phyloP scores from a whole-genome alignment of 192 early-diverging fungal genomes.

The Coemansia erecta region DNA sequence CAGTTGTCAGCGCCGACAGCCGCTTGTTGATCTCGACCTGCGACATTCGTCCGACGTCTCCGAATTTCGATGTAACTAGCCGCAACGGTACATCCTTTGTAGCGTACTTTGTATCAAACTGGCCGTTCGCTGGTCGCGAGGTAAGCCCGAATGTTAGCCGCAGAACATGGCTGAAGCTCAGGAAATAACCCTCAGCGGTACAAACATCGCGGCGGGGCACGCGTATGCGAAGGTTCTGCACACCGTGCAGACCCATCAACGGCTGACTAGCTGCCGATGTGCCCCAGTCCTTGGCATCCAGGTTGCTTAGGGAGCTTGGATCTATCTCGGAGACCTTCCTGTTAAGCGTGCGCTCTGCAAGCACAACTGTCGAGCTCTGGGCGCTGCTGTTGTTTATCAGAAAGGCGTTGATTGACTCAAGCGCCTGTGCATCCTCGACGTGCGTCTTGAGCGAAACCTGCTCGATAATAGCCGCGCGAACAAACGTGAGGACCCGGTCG shows the following conservation, averaged over 20 bases:
- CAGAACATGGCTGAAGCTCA: slow-evolving; percentile 42
- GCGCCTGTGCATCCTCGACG: slow-evolving; percentile 24
- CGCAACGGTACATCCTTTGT: slow-evolving; percentile 51
- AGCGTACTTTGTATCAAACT: slow-evolving; percentile 39
- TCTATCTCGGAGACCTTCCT: slow-evolving; percentile 48
- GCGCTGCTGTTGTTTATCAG: slow-evolving; percentile 11
- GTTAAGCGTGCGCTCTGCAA: slow-evolving; percentile 53
- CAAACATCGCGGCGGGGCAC: slow-evolving; percentile 50
- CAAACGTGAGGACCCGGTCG: slow-evolving; percentile 50
- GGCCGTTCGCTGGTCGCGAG: slow-evolving; percentile 22
- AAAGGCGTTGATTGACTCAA: slow-evolving; percentile 33
- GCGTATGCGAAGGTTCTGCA: slow-evolving; percentile 49
- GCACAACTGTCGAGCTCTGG: slow-evolving; percentile 27
- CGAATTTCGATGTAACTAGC: slow-evolving; percentile 51
- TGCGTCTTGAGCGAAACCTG: slow-evolving; percentile 48
- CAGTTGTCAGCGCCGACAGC: slow-evolving; percentile 42
- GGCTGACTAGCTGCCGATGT: slow-evolving; percentile 13
- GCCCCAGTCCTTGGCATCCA: slow-evolving; percentile 27
- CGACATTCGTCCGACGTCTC: slow-evolving; percentile 46
- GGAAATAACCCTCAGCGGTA: slow-evolving; percentile 42
- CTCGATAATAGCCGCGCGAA: slow-evolving; percentile 47
- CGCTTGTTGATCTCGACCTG: slow-evolving; percentile 52
- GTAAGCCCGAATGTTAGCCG: slow-evolving; percentile 51
- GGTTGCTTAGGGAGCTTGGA: slow-evolving; percentile 16
- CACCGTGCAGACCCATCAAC: slow-evolving; percentile 23